A percentile compares a stretch with the other conserved stretches of the same genome.
phyloP scores from a whole-genome alignment of 306 rosid genomes.

The Canavalia ensiformis region DNA sequence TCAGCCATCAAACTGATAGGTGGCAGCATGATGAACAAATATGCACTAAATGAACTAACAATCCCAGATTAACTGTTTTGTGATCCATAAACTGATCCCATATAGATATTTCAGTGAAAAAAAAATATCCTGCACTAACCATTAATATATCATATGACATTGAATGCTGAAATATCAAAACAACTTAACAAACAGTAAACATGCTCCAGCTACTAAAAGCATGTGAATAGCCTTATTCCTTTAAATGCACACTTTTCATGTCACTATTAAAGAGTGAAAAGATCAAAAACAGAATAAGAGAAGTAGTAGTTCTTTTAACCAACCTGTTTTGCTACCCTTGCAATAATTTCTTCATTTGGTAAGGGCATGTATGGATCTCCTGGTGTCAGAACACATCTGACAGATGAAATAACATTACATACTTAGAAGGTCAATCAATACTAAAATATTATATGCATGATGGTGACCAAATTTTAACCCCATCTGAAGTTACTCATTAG shows the following conservation, averaged over 20 bases:
- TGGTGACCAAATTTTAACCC: not conserved
- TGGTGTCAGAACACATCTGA: slow-evolving; percentile 96
- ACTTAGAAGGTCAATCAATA: slow-evolving; percentile 46
- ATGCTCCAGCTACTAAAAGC: slow-evolving; percentile 19
- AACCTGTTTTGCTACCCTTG: slow-evolving; percentile 92
- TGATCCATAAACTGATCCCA: not conserved
- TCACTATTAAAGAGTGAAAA: slow-evolving; percentile 31
- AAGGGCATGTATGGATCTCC: slow-evolving; percentile 99
- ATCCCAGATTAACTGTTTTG: slow-evolving; percentile 20
- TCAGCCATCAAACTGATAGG: slow-evolving; percentile 2
- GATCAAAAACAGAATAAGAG: slow-evolving; percentile 21
- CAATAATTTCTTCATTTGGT: slow-evolving; percentile 84
- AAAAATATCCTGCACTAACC: slow-evolving; percentile 4
- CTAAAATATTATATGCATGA: slow-evolving; percentile 3
- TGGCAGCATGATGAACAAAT: slow-evolving; percentile 7
- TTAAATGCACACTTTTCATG: slow-evolving; percentile 7
- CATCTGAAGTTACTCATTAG: not conserved
- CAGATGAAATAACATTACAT: slow-evolving; percentile 35
- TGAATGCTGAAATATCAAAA: slow-evolving; percentile 18
- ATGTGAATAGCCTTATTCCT: slow-evolving; percentile 12
- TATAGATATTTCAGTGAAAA: slow-evolving; percentile 26
- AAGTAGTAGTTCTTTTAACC: slow-evolving; percentile 22
- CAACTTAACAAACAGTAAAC: slow-evolving; percentile 1
- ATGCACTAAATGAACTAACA: slow-evolving; percentile 31
- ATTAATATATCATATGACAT: slow-evolving; percentile 15